Evolutionary conservation across 805 yeast genomes (phyloP), one percentile per base, ranked within the genome.

Genomic region (Wickerhamiella bombiphila): DNA sequence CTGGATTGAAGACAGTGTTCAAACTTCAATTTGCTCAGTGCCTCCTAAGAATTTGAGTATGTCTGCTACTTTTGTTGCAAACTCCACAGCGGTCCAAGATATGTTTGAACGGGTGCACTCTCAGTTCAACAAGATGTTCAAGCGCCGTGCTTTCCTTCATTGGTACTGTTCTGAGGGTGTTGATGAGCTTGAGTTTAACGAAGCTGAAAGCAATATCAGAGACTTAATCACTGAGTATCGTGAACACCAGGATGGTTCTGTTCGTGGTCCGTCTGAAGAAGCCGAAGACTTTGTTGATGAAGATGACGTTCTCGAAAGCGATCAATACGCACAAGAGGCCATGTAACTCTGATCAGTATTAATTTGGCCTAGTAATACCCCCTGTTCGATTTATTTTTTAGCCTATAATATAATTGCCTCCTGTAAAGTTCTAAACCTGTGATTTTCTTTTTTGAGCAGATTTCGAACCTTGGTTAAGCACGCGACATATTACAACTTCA

Each of bases 1-100:
- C 63, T 85, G 96, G 96, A 86, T 86, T 63, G 95, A 95, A 55
- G 83, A 83, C 63, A 86, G 85, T 57, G 93, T 85, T 53, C 94
- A 85, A 66, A 81, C 94, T 26, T 86, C 95, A 32, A 88, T 85
- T 35, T 85, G 95, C 64, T 77, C 86, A 20, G 91, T 82, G 41
- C 85, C 95, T 34, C 94, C 95, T 51, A 73, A 71, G 60, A 93
- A 71, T 50, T 66, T 80, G 48, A 83, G 77, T 57, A 79, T 81
- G 80, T 68, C 93, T 42, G 95, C 95, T 31, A 86, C 95, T 3
- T 85, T 85, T 53, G 76, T 85, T 55, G 96, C 94, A 59, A 85
- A 85, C 66, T 79, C 94, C 29, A 86, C 96, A 8, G 78, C 95
- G 2, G 83, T 86, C 53, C 94, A 85, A 63, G 94, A 83, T 60